Evolutionary conservation across 2,329 filamentous ascomycete species (phyloP).

Genomic region (Lizonia empirigonia): DNA sequence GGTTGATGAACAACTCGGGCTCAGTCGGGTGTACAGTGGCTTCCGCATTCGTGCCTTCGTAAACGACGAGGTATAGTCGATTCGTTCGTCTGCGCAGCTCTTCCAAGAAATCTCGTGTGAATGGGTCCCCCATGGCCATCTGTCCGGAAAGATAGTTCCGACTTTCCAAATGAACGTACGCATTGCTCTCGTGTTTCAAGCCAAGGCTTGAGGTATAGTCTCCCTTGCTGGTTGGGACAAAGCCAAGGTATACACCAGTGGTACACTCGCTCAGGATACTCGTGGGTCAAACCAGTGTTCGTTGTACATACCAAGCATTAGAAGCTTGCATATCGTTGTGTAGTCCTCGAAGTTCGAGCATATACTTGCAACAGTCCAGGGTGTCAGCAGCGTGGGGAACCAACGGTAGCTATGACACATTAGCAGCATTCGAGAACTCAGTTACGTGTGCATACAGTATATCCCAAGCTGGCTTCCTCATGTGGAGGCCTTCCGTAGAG

Average conservation of each 20-base stretch:
- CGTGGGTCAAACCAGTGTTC: slow-evolving; percentile 33
- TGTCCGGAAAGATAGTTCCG: slow-evolving; percentile 39
- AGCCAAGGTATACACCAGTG: slow-evolving; percentile 34
- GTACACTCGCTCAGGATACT: slow-evolving; percentile 30
- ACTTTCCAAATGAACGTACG: slow-evolving; percentile 23
- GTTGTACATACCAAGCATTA: slow-evolving; percentile 34
- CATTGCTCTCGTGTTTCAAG: slow-evolving; percentile 10
- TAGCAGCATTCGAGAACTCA: background rate
- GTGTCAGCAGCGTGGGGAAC: slow-evolving; percentile 35
- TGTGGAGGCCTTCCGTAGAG: slow-evolving; percentile 28
- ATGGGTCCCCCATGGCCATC: slow-evolving; percentile 35
- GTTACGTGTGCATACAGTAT: slow-evolving; percentile 26
- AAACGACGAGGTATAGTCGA: slow-evolving; percentile 31
- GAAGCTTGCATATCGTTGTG: slow-evolving; percentile 33
- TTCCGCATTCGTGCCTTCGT: slow-evolving; percentile 35
- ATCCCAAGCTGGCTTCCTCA: slow-evolving; percentile 41
- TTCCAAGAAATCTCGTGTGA: slow-evolving; percentile 28
- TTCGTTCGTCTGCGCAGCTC: slow-evolving; percentile 30
- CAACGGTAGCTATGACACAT: slow-evolving; percentile 28
- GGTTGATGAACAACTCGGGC: slow-evolving; percentile 32
- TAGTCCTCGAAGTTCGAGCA: slow-evolving; percentile 42
- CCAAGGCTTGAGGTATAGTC: slow-evolving; percentile 10
- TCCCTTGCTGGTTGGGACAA: slow-evolving; percentile 33
- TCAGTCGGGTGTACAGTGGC: slow-evolving; percentile 34
- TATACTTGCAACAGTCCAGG: slow-evolving; percentile 34